Conservation (phyloP, 495 filamentous ascomycete species). For the Penicillium robsamsonii region DNA sequence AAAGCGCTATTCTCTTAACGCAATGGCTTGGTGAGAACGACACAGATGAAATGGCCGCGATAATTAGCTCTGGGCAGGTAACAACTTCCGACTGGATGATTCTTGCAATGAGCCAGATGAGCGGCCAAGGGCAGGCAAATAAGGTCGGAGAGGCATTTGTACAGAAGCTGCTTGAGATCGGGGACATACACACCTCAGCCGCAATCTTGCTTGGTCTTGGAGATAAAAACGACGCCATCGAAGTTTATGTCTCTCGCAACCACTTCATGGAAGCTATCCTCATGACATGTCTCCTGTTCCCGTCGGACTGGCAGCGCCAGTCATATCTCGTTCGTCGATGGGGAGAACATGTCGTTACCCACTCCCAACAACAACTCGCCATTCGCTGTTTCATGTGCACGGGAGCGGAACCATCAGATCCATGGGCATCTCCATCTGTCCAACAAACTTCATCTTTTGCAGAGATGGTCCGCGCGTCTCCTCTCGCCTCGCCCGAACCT, state of each 20-base stretch:
- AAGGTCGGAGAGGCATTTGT: conserved; percentile 91
- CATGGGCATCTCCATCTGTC: conserved; percentile 80
- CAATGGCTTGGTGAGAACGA: conserved; percentile 92
- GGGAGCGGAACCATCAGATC: conserved; percentile 70
- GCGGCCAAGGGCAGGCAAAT: conserved; percentile 72
- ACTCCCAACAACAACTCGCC: conserved; percentile 83
- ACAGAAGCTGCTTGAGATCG: conserved; percentile 81
- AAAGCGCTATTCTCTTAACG: conserved; percentile 72
- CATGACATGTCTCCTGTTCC: conserved; percentile 71
- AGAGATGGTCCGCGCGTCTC: conserved; percentile 39
- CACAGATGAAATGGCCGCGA: conserved; percentile 74
- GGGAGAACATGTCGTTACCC: conserved; percentile 87
- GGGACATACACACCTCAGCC: conserved; percentile 87
- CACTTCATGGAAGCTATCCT: conserved; percentile 88
- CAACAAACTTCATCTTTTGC: conserved; percentile 57
- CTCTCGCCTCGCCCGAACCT: conserved; percentile 43
- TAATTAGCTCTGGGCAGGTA: conserved; percentile 72
- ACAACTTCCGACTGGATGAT: conserved; percentile 96
- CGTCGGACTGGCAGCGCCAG: conserved; percentile 84
- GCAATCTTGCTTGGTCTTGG: conserved; percentile 90
- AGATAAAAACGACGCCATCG: conserved; percentile 90
- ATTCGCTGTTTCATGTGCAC: conserved; percentile 90
- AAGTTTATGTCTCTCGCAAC: conserved; percentile 91
- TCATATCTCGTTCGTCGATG: conserved; percentile 85
- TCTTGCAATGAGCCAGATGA: conserved; percentile 85